Evolutionary conservation across 176 grass and related monocot species (phyloP).

Genomic region (Cenchrus fungigraminus): DNA sequence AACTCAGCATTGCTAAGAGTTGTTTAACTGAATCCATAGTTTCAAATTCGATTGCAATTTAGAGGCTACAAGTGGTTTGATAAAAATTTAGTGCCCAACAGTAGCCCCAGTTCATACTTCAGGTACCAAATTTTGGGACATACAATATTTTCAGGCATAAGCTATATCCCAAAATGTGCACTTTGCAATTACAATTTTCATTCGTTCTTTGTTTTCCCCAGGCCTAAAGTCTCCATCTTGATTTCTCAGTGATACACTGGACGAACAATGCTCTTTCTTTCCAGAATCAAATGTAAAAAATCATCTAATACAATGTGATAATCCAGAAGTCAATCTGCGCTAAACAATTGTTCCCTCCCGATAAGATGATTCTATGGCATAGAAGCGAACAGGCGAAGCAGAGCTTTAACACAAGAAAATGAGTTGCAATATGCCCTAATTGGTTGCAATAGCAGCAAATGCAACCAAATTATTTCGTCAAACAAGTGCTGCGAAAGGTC

Average conservation of each 20-base stretch:
- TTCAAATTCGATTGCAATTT: not conserved
- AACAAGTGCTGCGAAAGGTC: no score
- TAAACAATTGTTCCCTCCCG: not conserved
- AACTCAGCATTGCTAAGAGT: not conserved
- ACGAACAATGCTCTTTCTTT: not conserved
- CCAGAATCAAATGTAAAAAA: not conserved
- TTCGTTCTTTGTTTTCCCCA: not conserved
- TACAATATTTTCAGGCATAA: not conserved
- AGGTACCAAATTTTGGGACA: not conserved
- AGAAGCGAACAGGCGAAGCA: not conserved
- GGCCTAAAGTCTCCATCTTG: not conserved
- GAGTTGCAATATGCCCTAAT: no score
- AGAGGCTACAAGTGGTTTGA: not conserved
- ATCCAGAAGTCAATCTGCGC: not conserved
- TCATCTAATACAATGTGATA: not conserved
- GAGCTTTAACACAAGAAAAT: not conserved
- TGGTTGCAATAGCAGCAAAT: no score
- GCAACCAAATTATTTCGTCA: no score
- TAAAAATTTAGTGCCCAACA: not conserved
- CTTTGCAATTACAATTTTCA: not conserved
- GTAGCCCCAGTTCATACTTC: not conserved
- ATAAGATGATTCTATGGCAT: not conserved
- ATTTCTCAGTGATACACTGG: not conserved
- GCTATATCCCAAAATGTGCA: not conserved
- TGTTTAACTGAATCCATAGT: constrained; percentile 16